Evolutionary conservation across 2,329 filamentous ascomycete species (phyloP).

Genomic region (Claviceps purpurea): DNA sequence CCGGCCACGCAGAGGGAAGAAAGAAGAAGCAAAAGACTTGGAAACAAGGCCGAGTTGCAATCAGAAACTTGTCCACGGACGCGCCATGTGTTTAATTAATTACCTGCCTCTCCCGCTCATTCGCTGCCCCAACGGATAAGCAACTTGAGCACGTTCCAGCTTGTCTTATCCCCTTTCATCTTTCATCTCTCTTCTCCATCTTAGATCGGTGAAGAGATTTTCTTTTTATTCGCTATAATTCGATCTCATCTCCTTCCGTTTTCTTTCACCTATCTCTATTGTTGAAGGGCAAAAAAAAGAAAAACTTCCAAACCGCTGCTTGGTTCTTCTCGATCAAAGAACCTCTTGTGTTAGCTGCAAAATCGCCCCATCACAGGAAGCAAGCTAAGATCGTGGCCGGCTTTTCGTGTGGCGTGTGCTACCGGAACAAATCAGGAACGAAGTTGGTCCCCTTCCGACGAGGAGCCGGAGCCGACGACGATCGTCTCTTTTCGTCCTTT

Average conservation of each 20-base stretch:
- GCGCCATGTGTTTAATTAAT: not conserved
- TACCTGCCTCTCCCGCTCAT: not conserved
- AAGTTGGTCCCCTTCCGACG: not conserved
- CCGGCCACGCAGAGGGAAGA: not conserved
- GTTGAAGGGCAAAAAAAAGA: too few relatives aligned
- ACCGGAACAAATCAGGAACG: not conserved
- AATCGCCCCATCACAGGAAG: not conserved
- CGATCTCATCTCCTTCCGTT: not conserved
- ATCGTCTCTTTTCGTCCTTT: not conserved
- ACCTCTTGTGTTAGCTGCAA: too few relatives aligned
- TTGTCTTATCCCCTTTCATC: not conserved
- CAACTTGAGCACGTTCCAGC: not conserved
- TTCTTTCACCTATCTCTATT: not conserved
- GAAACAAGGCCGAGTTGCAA: not conserved
- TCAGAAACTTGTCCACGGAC: not conserved
- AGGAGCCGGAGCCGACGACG: slow-evolving; percentile 4
- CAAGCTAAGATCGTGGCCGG: not conserved
- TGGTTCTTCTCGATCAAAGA: not conserved
- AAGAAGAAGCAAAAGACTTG: not conserved
- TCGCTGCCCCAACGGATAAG: not conserved
- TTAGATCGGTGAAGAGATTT: slow-evolving; percentile 1
- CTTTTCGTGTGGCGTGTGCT: not conserved
- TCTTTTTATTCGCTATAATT: not conserved
- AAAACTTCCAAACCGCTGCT: not conserved
- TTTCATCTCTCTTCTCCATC: too few relatives aligned